Evolutionary conservation across 2,329 filamentous ascomycete species (phyloP), one percentile per base, ranked within the genome.

Genomic region (Botryotinia calthae): DNA sequence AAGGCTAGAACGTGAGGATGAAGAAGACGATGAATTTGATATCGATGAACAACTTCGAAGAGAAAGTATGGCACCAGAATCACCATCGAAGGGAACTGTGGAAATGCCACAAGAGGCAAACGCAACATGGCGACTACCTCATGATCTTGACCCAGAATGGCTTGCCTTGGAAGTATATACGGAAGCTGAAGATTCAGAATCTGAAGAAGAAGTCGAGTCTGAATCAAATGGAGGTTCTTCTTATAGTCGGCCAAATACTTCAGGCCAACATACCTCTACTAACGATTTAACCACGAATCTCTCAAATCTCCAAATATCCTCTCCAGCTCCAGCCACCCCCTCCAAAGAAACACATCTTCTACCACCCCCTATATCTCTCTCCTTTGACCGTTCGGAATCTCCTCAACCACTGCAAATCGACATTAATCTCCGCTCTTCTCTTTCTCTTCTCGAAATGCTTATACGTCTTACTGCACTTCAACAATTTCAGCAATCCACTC

Each of bases 401-500:
- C 69, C 25, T 28, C 37, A 48, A 12, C 37, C 46, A 25, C 40
- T 86, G 79, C 71, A 31, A 20, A 82, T 77, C 74, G 86, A 84
- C 68, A 83, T 83, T 71, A 82, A 84, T 44, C 87, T 92, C 77
- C 88, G 87, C 71, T 91, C 90, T 1, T 92, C 89, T 0, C 85
- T 93, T 9, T 93, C 91, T 7, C 87, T 93, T 31, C 86, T 93
- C 61, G 91, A 93, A 80, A 92, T 91, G 81, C 86, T 93, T 10
- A 86, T 93, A 73, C 90, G 91, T 70, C 86, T 93, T 42, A 90
- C 89, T 2, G 88, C 90, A 0, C 86, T 93, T 6, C 91, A 93
- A 79, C 91, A 93, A 83, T 93, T 92, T 81, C 89, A 92, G 76
- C 91, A 93, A 84, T 86, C 88, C 71, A 90, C 90, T 0, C 91